Base-by-base conservation (phyloP, 2,329 filamentous ascomycete genomes). In the Hypoxylon sp. region DNA sequence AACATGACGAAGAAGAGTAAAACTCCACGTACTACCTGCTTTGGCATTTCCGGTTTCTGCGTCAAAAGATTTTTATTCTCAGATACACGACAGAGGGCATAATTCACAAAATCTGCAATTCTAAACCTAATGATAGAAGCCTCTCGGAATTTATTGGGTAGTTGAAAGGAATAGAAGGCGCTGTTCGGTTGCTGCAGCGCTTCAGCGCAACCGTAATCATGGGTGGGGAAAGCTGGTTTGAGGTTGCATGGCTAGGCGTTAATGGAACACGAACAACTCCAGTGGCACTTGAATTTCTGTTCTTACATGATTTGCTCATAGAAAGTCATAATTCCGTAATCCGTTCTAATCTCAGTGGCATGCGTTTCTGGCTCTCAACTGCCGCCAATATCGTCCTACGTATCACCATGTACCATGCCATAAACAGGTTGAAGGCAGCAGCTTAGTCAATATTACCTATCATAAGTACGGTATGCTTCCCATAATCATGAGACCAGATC, bases 1-100 rank as follows among this genome's bases (percentile, higher is more conserved):
- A 89, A 73, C 80, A 84, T 65, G 78, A 80, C 64, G 84, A 80
- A 76, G 74, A 76, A 64, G 72, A 77, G 66, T 75, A 72, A 70
- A 60, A 60, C 27, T 46, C 64, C 11, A 31, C 51, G 63, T 54
- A 40, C 22, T 42, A 49, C 61, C 54, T 62, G 33, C 54, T 53
- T 55, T 64, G 25, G 14, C 33, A 49, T 25, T 22, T n/a, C 46
- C 53, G 27, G n/a, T 70, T 66, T 60, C 37, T 27, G 55, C 64
- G 48, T 70, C 48, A 42, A 61, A 53, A 54, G 56, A 31, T 58
- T 61, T 68, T 27, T 61, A 63, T 42, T 57, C 33, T 44, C 54
- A 66, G 22, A 61, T 65, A 70, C 55, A 67, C 63, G 61, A 61
- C 65, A 68, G 63, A 68, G 55, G 51, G 49, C 40, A 62, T 63